Conservation (phyloP, 1,139 yeast genomes). For the Zygosaccharomyces sapae region DNA sequence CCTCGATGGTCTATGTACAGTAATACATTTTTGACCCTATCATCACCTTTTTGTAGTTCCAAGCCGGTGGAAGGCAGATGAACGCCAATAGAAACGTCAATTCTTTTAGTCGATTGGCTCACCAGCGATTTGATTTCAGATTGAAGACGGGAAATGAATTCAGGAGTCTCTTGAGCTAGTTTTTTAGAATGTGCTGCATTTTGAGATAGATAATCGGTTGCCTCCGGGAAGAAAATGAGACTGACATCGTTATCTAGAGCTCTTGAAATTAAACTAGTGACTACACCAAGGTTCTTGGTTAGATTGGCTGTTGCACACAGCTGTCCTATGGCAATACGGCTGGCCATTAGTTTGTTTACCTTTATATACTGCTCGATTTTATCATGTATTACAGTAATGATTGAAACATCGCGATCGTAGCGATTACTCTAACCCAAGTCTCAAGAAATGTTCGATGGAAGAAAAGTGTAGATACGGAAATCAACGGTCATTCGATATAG, state of each 20-base stretch:
- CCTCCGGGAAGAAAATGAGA: conserved; percentile 85
- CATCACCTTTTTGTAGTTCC: conserved; percentile 18
- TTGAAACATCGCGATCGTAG: not conserved
- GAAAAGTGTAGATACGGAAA: not conserved
- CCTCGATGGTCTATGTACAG: conserved; percentile 69
- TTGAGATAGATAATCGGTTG: conserved; percentile 78
- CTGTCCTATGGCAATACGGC: conserved; percentile 80
- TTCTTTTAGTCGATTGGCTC: conserved; percentile 30
- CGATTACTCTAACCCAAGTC: not conserved
- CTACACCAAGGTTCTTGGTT: conserved; percentile 54
- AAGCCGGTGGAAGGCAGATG: conserved; percentile 58
- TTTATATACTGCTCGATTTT: not conserved
- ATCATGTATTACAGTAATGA: not conserved
- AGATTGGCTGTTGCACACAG: conserved; percentile 69
- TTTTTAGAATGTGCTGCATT: conserved; percentile 60
- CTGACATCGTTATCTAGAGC: conserved; percentile 59
- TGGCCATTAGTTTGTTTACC: not conserved
- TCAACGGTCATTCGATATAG: not conserved
- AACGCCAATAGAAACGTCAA: conserved; percentile 65
- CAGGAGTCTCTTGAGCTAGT: conserved; percentile 45
- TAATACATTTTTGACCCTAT: conserved; percentile 63
- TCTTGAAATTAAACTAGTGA: conserved; percentile 51
- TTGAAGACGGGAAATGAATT: conserved; percentile 46
- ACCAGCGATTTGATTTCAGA: conserved; percentile 43
- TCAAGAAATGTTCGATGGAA: not conserved